Evolutionary conservation across 495 filamentous ascomycete genomes (phyloP), one percentile per base, ranked within the genome.

Genomic region (Daldinia caldariorum): DNA sequence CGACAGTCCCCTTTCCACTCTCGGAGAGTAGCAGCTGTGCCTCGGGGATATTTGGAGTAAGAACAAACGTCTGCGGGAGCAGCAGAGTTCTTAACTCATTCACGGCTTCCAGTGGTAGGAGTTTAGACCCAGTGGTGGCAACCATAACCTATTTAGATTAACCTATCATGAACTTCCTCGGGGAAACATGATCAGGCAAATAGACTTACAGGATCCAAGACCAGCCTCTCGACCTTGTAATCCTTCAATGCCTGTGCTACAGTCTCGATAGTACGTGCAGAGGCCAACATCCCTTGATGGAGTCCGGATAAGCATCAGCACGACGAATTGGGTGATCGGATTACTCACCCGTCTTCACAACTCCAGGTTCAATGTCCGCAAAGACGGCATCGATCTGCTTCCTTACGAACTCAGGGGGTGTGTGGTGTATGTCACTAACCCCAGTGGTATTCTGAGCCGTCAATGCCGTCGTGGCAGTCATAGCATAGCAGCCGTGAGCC

Each of bases 1-100:
- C 83, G 3, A 79, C 53, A 10, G 79, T 72, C 13, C 79, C 74
- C n/a, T 79, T 38, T 0, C 88, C 87, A 9, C 86, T 78, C 61
- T 90, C 82, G 54, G 87, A 79, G 14, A 97, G 79, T 1, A 99
- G 82, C 2, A 93, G 82, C 45, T 84, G 83, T 2, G 94, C 95
- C 80, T 99, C 95, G 4, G 94, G 93, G 20, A 97, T 85, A 73
- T 99, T 99, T 4, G 95, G 94, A 0, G 95, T 99, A 26, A 97
- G 78, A 54, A 99, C 80, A 1, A 89, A 94, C 0, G 93, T 87
- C 51, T 88, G 74, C 2, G 92, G 91, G n/a, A 98, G 85, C 13
- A 98, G 77, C 38, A 86, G 79, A 29, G 85, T 79, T 58, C 90
- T 83, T 18, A 97, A 78, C 29, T 81, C 84, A 35, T 84, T 67